A percentile compares a stretch with the other conserved stretches of the same genome.
These are phyloP conservation scores for Inga laurina DNA, from an alignment of 306 rosid species.

Conservation along the genomic window DNA sequence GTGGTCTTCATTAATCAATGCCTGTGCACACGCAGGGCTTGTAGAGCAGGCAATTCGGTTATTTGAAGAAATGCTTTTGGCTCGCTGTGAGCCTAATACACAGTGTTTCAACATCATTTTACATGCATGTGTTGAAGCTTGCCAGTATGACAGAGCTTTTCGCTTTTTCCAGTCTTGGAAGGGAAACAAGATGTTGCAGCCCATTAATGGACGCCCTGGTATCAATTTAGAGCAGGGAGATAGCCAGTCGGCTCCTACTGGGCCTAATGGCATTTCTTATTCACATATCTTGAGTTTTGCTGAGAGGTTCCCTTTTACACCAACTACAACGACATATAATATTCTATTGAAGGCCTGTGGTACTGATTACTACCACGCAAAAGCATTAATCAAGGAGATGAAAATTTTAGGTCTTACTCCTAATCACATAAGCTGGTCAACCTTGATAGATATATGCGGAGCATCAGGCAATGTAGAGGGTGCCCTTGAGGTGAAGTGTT, in stretches of 20 bases:
- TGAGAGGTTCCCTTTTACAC: slow-evolving; percentile 67
- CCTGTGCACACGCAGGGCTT: slow-evolving; percentile 95
- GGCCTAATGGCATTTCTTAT: slow-evolving; percentile 45
- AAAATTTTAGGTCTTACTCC: slow-evolving; percentile 70
- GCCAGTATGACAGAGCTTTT: slow-evolving; percentile 93
- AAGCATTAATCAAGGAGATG: slow-evolving; percentile 84
- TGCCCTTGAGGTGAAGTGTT: slow-evolving; percentile 67
- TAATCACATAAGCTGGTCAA: slow-evolving; percentile 88
- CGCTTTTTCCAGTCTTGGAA: slow-evolving; percentile 82
- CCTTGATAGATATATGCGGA: slow-evolving; percentile 80
- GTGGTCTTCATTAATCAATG: slow-evolving; percentile 91
- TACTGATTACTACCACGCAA: slow-evolving; percentile 81
- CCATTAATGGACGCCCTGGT: slow-evolving; percentile 37
- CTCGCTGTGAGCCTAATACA: slow-evolving; percentile 84
- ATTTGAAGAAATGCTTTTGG: slow-evolving; percentile 89
- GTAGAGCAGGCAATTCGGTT: slow-evolving; percentile 80
- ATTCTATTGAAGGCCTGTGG: slow-evolving; percentile 95
- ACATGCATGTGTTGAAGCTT: slow-evolving; percentile 93
- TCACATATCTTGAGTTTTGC: slow-evolving; percentile 50
- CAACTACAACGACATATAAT: slow-evolving; percentile 82
- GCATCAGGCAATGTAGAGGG: slow-evolving; percentile 64
- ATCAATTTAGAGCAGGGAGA: slow-evolving; percentile 39
- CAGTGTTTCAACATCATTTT: slow-evolving; percentile 90
- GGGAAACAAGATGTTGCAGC: slow-evolving; percentile 48
- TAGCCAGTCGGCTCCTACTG: slow-evolving; percentile 21